phyloP scores from a whole-genome alignment of 2,329 filamentous ascomycete species.

The Whalleya microplaca region DNA sequence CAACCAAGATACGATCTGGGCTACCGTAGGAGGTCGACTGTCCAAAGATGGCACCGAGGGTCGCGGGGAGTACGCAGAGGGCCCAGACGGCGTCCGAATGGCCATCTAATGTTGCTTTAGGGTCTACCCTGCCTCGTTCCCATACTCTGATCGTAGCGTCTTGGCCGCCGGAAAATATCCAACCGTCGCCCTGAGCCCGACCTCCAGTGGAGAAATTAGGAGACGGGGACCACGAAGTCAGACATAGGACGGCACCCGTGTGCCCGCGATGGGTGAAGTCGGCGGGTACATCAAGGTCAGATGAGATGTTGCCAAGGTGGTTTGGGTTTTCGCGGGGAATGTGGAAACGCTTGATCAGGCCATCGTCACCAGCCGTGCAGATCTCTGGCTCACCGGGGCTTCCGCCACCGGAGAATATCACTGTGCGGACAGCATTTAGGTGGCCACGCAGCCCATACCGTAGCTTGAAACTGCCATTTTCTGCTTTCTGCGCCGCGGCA shows the following conservation, averaged over 20 bases:
- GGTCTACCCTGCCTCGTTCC: conserved; percentile 92
- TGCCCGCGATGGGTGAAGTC: conserved; percentile 97
- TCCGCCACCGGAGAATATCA: conserved; percentile 96
- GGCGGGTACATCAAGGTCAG: conserved; percentile 87
- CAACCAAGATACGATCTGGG: conserved; percentile 85
- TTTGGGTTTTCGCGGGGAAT: conserved; percentile 77
- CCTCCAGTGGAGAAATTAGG: conserved; percentile 90
- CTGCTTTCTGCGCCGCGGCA: conserved; percentile 58
- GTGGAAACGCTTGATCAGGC: conserved; percentile 95
- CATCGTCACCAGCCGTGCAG: conserved; percentile 93
- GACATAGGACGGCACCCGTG: conserved; percentile 82
- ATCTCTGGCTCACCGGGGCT: conserved; percentile 96
- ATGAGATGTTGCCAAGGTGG: conserved; percentile 57
- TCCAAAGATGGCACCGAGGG: conserved; percentile 79
- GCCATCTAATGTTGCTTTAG: conserved; percentile 90
- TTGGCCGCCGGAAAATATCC: conserved; percentile 97
- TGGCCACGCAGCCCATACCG: conserved; percentile 91
- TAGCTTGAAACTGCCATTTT: conserved; percentile 84
- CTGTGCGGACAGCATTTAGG: conserved; percentile 88
- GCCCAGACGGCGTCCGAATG: conserved; percentile 97
- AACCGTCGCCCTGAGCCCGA: conserved; percentile 86
- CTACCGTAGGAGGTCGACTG: conserved; percentile 74
- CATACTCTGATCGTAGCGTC: conserved; percentile 92
- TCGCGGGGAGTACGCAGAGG: conserved; percentile 87
- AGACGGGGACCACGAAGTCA: conserved; percentile 85